Percentiles rank a stretch among this genome's conserved stretches.
Evolutionary conservation across 2,329 filamentous ascomycete species (phyloP).

Genomic region (Colletotrichum sp.): DNA sequence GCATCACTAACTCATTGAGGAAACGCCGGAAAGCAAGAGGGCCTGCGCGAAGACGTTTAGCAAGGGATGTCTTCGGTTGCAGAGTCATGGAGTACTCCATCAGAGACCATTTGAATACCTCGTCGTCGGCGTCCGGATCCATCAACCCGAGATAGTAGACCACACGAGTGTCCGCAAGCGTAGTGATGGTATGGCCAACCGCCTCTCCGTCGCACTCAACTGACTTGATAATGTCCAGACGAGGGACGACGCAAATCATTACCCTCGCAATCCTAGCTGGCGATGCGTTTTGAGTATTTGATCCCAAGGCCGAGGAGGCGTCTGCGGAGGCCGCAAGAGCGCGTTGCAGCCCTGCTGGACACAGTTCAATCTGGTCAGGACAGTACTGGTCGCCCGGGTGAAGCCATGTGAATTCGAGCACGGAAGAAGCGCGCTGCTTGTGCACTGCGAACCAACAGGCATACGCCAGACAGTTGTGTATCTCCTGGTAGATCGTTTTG

Average conservation of each 20-base stretch:
- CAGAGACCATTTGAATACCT: slow-evolving; percentile 20
- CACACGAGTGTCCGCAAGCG: slow-evolving; percentile 28
- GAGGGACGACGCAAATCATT: slow-evolving; percentile 34
- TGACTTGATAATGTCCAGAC: slow-evolving; percentile 21
- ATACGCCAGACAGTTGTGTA: slow-evolving; percentile 34
- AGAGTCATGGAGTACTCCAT: slow-evolving; percentile 18
- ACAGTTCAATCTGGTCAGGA: slow-evolving; percentile 23
- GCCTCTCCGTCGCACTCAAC: neutral
- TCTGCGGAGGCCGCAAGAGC: neutral
- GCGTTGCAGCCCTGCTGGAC: neutral
- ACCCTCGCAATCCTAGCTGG: slow-evolving; percentile 26
- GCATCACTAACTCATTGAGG: neutral
- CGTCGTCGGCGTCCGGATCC: slow-evolving; percentile 25
- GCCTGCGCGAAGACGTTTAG: neutral
- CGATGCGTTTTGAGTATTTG: neutral
- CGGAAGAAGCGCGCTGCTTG: slow-evolving; percentile 27
- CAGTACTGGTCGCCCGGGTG: slow-evolving; percentile 30
- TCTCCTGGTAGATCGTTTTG: neutral
- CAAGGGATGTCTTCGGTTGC: neutral
- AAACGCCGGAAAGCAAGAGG: neutral
- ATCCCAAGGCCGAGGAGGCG: neutral
- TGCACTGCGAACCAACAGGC: slow-evolving; percentile 35
- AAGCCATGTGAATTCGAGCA: slow-evolving; percentile 29
- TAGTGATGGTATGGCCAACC: slow-evolving; percentile 21
- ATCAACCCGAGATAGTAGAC: slow-evolving; percentile 33